Percentiles rank a stretch among this genome's conserved stretches.
Conservation (phyloP, 23 red algal species). For the Agarophyton chilense region DNA sequence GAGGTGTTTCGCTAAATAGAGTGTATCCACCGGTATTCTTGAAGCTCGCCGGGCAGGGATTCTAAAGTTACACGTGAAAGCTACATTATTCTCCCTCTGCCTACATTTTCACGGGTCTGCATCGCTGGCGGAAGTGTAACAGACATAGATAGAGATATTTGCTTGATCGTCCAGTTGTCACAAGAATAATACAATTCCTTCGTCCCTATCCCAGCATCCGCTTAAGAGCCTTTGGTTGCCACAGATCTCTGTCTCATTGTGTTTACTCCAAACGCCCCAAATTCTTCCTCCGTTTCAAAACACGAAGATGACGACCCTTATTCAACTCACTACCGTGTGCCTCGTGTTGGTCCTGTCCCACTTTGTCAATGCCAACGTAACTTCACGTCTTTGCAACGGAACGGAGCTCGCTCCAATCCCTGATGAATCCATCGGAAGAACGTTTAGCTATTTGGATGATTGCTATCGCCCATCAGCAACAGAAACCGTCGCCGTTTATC, state of each 20-base stretch:
- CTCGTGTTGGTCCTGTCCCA: neutral
- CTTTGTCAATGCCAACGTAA: neutral
- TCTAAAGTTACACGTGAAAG: no score
- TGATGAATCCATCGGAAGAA: neutral
- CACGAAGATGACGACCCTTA: neutral
- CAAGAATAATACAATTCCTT: no score
- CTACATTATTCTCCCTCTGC: neutral
- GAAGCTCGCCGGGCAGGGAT: no score
- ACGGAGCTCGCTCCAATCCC: conserved; percentile 3
- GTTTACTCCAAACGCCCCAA: neutral
- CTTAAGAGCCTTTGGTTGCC: neutral
- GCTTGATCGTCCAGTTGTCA: neutral
- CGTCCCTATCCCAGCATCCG: no score
- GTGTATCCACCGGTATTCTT: no score
- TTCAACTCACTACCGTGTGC: neutral
- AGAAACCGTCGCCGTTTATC: neutral
- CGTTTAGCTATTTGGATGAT: conserved; percentile 10
- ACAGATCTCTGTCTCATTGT: neutral
- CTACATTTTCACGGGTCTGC: neutral
- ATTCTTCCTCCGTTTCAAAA: neutral
- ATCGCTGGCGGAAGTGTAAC: neutral
- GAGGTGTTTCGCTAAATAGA: no score
- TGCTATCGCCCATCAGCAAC: conserved; percentile 9
- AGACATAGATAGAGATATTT: neutral
- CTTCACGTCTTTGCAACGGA: neutral